Base-by-base conservation (phyloP, 345 rosid genomes). In the Lepidium sativum region DNA sequence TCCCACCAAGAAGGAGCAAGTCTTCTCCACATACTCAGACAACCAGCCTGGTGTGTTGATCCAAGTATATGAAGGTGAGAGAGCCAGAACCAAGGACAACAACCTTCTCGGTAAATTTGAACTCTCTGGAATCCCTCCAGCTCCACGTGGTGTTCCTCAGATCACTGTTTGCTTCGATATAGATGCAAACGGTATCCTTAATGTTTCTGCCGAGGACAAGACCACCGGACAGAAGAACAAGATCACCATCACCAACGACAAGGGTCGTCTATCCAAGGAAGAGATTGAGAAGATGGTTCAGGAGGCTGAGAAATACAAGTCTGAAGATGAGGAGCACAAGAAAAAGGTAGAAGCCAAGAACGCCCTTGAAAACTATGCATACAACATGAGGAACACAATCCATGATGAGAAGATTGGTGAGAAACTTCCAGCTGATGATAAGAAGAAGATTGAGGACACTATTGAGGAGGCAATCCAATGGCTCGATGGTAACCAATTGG, bases 241-340 rank as follows among this genome's bases (percentile, higher is more conserved):
- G 78, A 81, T 83, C 13, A 81, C 84, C 1, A 81, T 83, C 25
- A 81, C 82, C 0, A 83, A 79, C 1, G 81, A 77, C 76, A 83
- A 83, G 48, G 86, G 84, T 16, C 76, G 82, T n/a, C 56, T 81
- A 0, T 78, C 85, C 0, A 80, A 83, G 66, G 85, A 83, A 1
- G 83, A 81, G 55, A 79, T 79, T 21, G 80, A 83, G 59, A 81
- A 81, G 79, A 81, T 79, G 85, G 82, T 81, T 0, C 77, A 79
- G 42, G 88, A 83, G 18, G 85, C 85, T 0, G 81, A 83, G 75
- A 79, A 79, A 41, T 80, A 79, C 77, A 78, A 80, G 68, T 49
- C 79, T 0, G 87, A 78, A 58, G 83, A 80, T 9, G 82, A 80
- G 27, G 84, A 82, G 21, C 76, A 75, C 65, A 78, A 79, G 72